Percentiles rank a stretch among this genome's conserved stretches.
These are phyloP conservation scores for Blastobotrys capitulatus DNA, from an alignment of 1,139 yeast species.

Conservation along the genomic window DNA sequence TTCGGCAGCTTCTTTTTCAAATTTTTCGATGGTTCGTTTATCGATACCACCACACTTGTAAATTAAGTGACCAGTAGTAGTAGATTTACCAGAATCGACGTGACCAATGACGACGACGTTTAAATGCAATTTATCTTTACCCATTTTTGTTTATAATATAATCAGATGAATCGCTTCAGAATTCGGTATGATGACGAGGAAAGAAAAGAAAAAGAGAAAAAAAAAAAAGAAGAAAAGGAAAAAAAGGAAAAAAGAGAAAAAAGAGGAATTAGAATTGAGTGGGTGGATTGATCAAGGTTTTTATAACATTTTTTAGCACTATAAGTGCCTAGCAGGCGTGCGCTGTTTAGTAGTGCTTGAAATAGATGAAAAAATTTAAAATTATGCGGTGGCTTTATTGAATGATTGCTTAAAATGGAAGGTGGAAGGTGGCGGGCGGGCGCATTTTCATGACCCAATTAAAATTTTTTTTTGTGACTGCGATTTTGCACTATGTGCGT, in stretches of 20 bases:
- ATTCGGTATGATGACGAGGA: slow-evolving; percentile 41
- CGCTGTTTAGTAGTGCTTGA: too few relatives aligned
- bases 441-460: too few relatives aligned
- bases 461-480: too few relatives aligned
- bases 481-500: too few relatives aligned
- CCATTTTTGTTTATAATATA: slow-evolving; percentile 37
- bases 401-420: neutral
- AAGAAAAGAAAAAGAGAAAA: slow-evolving; percentile 27
- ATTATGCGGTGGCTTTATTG: neutral
- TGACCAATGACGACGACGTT: slow-evolving; percentile 99
- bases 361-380: neutral
- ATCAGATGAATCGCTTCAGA: slow-evolving; percentile 40
- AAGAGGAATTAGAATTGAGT: slow-evolving; percentile 9
- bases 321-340: neutral
- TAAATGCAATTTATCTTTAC: slow-evolving; percentile 95
- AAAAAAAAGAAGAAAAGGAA: slow-evolving; percentile 10
- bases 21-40: slow-evolving; percentile 98
- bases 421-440: too few relatives aligned
- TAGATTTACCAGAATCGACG: slow-evolving; percentile 99
- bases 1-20: slow-evolving; percentile 98
- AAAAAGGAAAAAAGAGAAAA: neutral
- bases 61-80: slow-evolving; percentile 98
- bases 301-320: slow-evolving; percentile 5
- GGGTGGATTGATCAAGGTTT: neutral
- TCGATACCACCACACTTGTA: slow-evolving; percentile 92